phyloP scores from a whole-genome alignment of 2,329 filamentous ascomycete species.

The Exophiala alcalophila region DNA sequence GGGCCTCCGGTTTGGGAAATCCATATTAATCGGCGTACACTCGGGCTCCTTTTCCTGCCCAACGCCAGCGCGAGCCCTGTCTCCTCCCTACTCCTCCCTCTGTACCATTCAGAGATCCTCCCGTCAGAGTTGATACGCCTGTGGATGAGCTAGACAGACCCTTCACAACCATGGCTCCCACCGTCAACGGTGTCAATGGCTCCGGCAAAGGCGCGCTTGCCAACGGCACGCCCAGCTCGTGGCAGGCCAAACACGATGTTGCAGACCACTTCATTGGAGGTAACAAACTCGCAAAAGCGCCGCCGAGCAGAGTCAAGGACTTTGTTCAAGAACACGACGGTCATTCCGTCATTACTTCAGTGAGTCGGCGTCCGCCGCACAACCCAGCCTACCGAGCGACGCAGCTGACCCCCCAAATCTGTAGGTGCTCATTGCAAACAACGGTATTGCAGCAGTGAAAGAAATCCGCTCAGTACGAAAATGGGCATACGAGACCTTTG shows the following conservation, averaged over 20 bases:
- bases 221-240: conserved; percentile 60
- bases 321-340: conserved; percentile 87
- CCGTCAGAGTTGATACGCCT: conserved; percentile 6
- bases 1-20: conserved; percentile 19
- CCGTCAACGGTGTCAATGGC: conserved; percentile 30
- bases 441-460: conserved; percentile 98
- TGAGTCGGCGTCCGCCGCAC: conserved; percentile 49
- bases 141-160: conserved; percentile 31
- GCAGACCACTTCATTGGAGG: conserved; percentile 95
- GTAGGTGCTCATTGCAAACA: conserved; percentile 97
- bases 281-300: conserved; percentile 77
- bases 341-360: conserved; percentile 97
- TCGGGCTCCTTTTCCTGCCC: conserved; percentile 26
- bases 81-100: conserved; percentile 5
- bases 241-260: conserved; percentile 76
- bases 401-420: conserved; percentile 25
- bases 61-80: background rate
- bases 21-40: conserved; percentile 27
- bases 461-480: conserved; percentile 98
- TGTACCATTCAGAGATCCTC: conserved; percentile 7
- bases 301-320: conserved; percentile 87
- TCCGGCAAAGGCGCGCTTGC: conserved; percentile 31
- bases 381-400: background rate
- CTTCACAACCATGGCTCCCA: conserved; percentile 38
- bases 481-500: conserved; percentile 99